Conservation (phyloP, 2,329 filamentous ascomycete genomes). For the Aspergillus ruber region DNA sequence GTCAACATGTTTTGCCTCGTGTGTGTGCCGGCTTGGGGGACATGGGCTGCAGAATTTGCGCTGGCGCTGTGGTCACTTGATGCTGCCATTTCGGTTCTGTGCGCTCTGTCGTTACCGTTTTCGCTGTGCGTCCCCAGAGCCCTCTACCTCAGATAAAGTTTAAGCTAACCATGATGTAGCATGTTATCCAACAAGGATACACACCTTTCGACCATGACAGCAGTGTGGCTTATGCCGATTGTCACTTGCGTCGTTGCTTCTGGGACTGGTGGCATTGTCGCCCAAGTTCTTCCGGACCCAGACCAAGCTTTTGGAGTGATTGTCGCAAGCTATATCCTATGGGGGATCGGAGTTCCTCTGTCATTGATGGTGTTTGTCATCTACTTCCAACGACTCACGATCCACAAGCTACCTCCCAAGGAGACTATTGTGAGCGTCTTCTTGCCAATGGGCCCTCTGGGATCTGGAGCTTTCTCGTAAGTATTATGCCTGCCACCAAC, state of each 20-base stretch:
- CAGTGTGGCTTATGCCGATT: constrained; percentile 59
- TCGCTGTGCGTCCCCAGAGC: constrained; percentile 38
- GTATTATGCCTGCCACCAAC: not conserved
- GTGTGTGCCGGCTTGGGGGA: constrained; percentile 53
- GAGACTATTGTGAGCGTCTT: constrained; percentile 63
- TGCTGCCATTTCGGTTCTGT: constrained; percentile 44
- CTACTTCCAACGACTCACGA: constrained; percentile 61
- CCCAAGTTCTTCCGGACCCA: constrained; percentile 48
- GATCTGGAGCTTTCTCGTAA: constrained; percentile 55
- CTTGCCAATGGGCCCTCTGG: constrained; percentile 59
- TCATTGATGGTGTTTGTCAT: constrained; percentile 58
- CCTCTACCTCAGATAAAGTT: not conserved
- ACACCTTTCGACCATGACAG: constrained; percentile 52
- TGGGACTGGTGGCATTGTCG: constrained; percentile 56
- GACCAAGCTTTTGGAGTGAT: constrained; percentile 55
- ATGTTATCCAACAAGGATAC: constrained; percentile 4
- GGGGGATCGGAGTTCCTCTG: constrained; percentile 57
- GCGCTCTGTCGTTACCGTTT: constrained; percentile 50
- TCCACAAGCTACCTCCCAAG: constrained; percentile 59
- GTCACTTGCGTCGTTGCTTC: constrained; percentile 60
- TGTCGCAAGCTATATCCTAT: constrained; percentile 59
- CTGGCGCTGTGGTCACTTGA: constrained; percentile 56
- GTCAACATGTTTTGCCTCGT: constrained; percentile 58
- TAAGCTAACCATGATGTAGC: not conserved
- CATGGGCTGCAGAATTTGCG: constrained; percentile 47